Evolutionary conservation across 345 rosid genomes (phyloP).

Genomic region (Eutrema heterophyllum): DNA sequence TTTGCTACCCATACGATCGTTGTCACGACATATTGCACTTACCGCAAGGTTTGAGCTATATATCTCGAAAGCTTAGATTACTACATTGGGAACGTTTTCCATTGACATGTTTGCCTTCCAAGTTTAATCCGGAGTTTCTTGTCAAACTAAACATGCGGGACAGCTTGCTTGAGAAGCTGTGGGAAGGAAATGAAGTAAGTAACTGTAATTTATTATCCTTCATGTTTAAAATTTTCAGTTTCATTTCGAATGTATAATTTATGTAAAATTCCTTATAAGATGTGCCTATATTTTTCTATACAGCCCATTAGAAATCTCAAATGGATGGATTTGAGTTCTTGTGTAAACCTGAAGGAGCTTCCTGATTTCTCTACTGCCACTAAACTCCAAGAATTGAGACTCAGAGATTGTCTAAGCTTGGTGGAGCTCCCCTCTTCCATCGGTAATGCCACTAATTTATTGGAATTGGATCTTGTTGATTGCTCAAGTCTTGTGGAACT

Average conservation of each 20-base stretch:
- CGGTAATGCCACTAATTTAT: not conserved
- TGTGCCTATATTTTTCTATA: too few relatives aligned
- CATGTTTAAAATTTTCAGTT: too few relatives aligned
- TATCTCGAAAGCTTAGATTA: too few relatives aligned
- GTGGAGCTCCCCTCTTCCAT: not conserved
- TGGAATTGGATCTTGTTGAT: too few relatives aligned
- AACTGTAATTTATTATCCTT: too few relatives aligned
- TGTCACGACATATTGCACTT: not conserved
- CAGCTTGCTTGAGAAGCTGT: not conserved
- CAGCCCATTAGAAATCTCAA: not conserved
- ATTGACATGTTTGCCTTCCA: not conserved
- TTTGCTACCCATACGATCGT: not conserved
- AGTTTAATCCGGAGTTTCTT: not conserved
- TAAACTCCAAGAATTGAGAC: not conserved
- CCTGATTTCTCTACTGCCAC: not conserved
- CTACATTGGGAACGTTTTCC: not conserved
- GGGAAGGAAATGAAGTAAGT: constrained; percentile 1
- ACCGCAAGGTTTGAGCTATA: not conserved
- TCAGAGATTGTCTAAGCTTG: not conserved
- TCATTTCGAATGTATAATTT: too few relatives aligned
- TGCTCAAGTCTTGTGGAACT: not conserved
- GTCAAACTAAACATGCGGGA: not conserved
- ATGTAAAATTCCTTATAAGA: too few relatives aligned
- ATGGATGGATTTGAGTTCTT: not conserved
- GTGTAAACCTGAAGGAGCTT: not conserved